These are phyloP conservation scores for Lepidium sativum DNA, from an alignment of 345 rosid genomes.

Conservation along the genomic window DNA sequence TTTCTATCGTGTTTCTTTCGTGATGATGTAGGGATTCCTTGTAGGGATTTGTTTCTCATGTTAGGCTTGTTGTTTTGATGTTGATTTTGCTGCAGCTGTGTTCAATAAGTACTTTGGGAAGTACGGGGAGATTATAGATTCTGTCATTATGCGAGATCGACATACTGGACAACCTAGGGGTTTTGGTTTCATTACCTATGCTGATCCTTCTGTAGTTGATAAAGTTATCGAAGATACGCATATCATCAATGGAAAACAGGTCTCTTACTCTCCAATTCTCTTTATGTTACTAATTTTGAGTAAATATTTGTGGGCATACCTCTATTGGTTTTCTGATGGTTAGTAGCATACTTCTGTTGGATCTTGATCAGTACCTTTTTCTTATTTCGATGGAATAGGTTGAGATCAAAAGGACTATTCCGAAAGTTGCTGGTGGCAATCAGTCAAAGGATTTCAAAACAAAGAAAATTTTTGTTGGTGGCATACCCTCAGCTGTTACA, in stretches of 20 bases:
- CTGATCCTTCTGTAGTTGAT: conserved; percentile 80
- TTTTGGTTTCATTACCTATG: conserved; percentile 83
- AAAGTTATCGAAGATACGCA: conserved; percentile 77
- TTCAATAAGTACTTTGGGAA: conserved; percentile 70
- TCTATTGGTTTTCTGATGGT: background rate
- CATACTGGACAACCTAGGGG: conserved; percentile 81
- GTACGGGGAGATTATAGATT: conserved; percentile 83
- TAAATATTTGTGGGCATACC: background rate
- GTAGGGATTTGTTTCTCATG: background rate
- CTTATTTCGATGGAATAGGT: conserved; percentile 40
- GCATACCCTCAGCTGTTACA: conserved; percentile 65
- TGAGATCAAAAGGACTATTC: conserved; percentile 91
- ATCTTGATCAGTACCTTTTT: background rate
- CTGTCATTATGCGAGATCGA: conserved; percentile 90
- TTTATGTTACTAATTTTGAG: background rate
- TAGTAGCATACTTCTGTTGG: background rate
- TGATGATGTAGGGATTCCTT: background rate
- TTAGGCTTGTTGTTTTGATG: background rate
- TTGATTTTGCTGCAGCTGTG: conserved; percentile 34
- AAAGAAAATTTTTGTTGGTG: conserved; percentile 90
- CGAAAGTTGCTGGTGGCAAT: conserved; percentile 53
- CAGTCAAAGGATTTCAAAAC: conserved; percentile 73
- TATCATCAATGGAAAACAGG: conserved; percentile 80
- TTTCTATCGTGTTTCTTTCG: background rate
- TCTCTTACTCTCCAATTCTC: conserved; percentile 5